Conservation (phyloP, 148 eudicot genomes). For the Salicornia ramosissima region DNA sequence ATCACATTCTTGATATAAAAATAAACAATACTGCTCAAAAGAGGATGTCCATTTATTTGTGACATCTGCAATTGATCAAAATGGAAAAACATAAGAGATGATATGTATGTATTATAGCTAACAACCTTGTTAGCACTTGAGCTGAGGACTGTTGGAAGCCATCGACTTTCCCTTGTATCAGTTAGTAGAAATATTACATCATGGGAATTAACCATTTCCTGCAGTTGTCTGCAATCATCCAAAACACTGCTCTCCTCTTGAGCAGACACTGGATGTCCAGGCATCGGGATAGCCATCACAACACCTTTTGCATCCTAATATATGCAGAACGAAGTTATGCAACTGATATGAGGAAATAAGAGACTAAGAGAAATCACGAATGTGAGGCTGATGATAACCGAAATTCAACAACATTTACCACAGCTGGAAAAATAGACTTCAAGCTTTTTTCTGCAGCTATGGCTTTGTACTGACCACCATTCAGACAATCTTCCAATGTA, state of each 20-base stretch:
- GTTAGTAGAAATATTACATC: conserved; percentile 83
- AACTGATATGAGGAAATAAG: neutral
- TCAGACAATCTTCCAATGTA: conserved; percentile 73
- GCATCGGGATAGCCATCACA: conserved; percentile 95
- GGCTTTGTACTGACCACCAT: conserved; percentile 83
- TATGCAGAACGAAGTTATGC: conserved; percentile 5
- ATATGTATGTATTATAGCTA: neutral
- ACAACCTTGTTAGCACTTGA: conserved; percentile 75
- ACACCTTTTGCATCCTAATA: conserved; percentile 81
- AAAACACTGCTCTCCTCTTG: conserved; percentile 66
- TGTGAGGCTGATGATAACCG: neutral
- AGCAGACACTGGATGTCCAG: conserved; percentile 76
- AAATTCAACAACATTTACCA: conserved; percentile 37
- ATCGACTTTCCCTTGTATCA: conserved; percentile 96
- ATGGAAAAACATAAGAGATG: neutral
- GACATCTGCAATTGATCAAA: neutral
- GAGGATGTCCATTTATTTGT: neutral
- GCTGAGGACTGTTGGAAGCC: conserved; percentile 85
- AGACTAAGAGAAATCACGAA: neutral
- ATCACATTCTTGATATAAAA: too few species aligned
- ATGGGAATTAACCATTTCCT: conserved; percentile 65
- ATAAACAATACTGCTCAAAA: too few species aligned
- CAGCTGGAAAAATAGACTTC: conserved; percentile 67
- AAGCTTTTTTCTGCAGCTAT: conserved; percentile 67
- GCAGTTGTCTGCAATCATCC: conserved; percentile 65